phyloP scores from a whole-genome alignment of 768 basidiomycete species.

The Neoboletus magnificus region DNA sequence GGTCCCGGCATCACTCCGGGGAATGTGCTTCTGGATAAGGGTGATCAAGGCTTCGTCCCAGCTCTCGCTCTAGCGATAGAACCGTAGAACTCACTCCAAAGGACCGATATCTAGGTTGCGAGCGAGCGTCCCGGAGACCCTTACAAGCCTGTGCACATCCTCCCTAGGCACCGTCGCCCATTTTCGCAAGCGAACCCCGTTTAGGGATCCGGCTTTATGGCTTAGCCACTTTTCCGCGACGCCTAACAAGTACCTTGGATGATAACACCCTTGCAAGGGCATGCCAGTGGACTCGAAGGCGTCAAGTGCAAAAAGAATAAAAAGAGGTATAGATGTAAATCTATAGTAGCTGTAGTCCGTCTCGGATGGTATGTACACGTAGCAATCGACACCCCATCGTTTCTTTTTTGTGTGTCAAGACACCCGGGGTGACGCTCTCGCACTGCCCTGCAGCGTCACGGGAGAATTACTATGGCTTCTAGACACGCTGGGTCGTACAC shows the following conservation, averaged over 20 bases:
- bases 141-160: too few species aligned
- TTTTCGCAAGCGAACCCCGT: not conserved
- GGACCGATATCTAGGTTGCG: not conserved
- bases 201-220: too few species aligned
- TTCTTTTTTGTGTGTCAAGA: conserved; percentile 9
- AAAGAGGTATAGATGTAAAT: conserved; percentile 23
- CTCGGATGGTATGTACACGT: conserved; percentile 15
- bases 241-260: not conserved
- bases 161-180: too few species aligned
- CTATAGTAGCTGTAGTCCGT: conserved; percentile 30
- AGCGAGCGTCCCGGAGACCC: too few species aligned
- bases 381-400: not conserved
- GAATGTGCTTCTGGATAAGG: not conserved
- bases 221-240: not conserved
- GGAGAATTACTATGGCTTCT: conserved; percentile 59
- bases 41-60: not conserved
- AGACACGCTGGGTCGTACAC: conserved; percentile 35
- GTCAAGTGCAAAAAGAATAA: conserved; percentile 16
- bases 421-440: conserved; percentile 17
- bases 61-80: not conserved
- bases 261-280: conserved; percentile 10
- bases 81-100: not conserved
- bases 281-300: not conserved
- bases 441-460: conserved; percentile 29
- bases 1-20: not conserved